A percentile compares a stretch with the other conserved stretches of the same genome.
These are phyloP conservation scores for Tubosaeta sp. DNA, from an alignment of 768 basidiomycete genomes.

Conservation along the genomic window DNA sequence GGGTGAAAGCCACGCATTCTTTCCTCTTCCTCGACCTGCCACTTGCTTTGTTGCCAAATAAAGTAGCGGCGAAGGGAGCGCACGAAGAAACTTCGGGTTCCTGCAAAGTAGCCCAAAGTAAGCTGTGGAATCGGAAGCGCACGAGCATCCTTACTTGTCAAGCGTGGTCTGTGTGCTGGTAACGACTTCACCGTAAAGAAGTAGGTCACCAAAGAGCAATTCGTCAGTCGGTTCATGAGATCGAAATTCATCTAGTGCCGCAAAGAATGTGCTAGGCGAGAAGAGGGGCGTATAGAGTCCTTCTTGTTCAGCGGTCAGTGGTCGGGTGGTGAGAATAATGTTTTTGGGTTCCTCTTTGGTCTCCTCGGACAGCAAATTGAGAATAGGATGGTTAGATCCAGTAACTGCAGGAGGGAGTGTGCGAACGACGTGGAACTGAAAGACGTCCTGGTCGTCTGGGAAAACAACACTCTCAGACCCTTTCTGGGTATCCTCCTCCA, in stretches of 20 bases:
- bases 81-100: constrained; percentile 66
- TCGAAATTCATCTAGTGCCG: constrained; percentile 37
- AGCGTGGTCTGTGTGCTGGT: constrained; percentile 95
- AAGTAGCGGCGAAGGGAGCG: constrained; percentile 70
- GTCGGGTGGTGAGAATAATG: constrained; percentile 48
- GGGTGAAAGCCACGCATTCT: constrained; percentile 91
- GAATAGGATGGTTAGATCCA: constrained; percentile 15
- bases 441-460: constrained; percentile 67
- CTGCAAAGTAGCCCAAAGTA: constrained; percentile 36
- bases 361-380: constrained; percentile 24
- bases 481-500: constrained; percentile 40
- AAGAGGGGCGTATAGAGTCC: constrained; percentile 60
- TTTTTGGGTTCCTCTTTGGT: constrained; percentile 43
- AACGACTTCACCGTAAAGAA: constrained; percentile 85
- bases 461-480: constrained; percentile 31
- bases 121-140: neutral
- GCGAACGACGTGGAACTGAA: constrained; percentile 48
- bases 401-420: constrained; percentile 25
- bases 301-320: constrained; percentile 44
- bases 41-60: constrained; percentile 88
- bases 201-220: constrained; percentile 69
- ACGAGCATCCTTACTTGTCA: constrained; percentile 61
- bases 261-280: constrained; percentile 58
- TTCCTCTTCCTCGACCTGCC: constrained; percentile 81
- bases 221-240: constrained; percentile 14